phyloP scores from a whole-genome alignment of 768 basidiomycete genomes.

The Rickenella mellea region DNA sequence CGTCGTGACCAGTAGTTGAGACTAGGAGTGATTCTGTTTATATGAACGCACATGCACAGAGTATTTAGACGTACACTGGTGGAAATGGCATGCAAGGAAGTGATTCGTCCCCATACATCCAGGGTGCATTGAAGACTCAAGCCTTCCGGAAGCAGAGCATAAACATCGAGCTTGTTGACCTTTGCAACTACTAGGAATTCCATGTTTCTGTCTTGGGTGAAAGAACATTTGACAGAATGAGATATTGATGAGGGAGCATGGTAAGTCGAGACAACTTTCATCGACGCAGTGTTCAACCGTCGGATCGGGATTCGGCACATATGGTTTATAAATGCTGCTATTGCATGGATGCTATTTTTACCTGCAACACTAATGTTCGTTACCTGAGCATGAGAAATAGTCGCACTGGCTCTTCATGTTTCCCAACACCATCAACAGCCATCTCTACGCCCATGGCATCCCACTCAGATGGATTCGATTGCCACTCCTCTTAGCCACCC shows the following conservation, averaged over 20 bases:
- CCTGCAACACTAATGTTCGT: too few species aligned
- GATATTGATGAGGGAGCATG: constrained; percentile 67
- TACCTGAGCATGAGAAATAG: too few species aligned
- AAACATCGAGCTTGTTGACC: constrained; percentile 56
- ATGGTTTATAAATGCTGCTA: too few species aligned
- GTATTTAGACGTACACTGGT: constrained; percentile 33
- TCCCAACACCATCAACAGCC: not conserved
- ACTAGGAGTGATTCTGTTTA: constrained; percentile 21
- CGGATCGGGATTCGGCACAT: too few species aligned
- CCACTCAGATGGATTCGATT: constrained; percentile 7
- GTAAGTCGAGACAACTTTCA: constrained; percentile 65
- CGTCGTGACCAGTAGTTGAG: constrained; percentile 55
- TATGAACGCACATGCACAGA: not conserved
- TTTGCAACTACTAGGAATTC: constrained; percentile 68
- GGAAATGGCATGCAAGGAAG: constrained; percentile 45
- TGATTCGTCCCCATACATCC: constrained; percentile 64
- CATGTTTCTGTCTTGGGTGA: constrained; percentile 36
- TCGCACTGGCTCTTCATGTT: too few species aligned
- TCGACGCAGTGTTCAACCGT: too few species aligned
- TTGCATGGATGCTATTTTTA: too few species aligned
- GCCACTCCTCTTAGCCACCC: constrained; percentile 5
- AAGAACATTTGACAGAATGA: constrained; percentile 56
- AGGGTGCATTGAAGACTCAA: constrained; percentile 47
- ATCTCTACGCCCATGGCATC: not conserved
- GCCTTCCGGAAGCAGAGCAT: constrained; percentile 51